Base-by-base conservation (phyloP, 164 flowering plant species). In the Houttuynia cordata region DNA sequence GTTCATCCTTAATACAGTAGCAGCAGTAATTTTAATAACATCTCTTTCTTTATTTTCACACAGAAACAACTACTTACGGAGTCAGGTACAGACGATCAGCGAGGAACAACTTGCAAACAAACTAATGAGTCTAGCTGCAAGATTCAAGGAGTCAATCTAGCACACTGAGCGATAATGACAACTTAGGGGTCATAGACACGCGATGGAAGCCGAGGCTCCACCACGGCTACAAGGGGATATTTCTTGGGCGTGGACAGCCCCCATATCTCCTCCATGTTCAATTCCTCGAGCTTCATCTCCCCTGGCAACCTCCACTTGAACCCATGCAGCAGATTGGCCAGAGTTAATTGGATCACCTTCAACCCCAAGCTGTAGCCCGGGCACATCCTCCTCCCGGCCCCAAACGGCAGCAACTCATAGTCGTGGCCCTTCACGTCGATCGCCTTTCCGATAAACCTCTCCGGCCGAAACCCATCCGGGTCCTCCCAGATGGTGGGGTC, bases 351-450 rank as follows among this genome's bases (percentile, higher is more conserved):
- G 21, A 91, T 82, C 53, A 87, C 79, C 68, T 86, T 91, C 0
- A 83, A 58, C 0, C 89, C 93, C 3, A 84, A 69, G 50, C 64
- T 57, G 53, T 80, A 81, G 0, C 91, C 95, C 0, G 97, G 93
- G 61, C 97, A 90, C 85, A 85, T 84, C 64, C 97, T 77, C 60
- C 93, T 66, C 0, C 97, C 95, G 0, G 91, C 68, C 0, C 95
- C 95, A 53, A 87, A 87, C 4, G 95, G 95, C 68, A 91, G 37
- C 13, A 87, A 65, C 75, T 83, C 83, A 20, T 71, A 91, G 59
- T 80, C 78, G 0, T 81, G 83, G 0, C 93, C 97, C 63, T 81
- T 84, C 15, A 87, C 85, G 58, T 91, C 91, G 4, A 83, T 77
- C 10, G 20, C 24, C 42, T 66, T 80, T 7, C 79, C 87, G 0